Evolutionary conservation across 2,329 filamentous ascomycete species (phyloP).

Genomic region (Colletotrichum tanaceti): DNA sequence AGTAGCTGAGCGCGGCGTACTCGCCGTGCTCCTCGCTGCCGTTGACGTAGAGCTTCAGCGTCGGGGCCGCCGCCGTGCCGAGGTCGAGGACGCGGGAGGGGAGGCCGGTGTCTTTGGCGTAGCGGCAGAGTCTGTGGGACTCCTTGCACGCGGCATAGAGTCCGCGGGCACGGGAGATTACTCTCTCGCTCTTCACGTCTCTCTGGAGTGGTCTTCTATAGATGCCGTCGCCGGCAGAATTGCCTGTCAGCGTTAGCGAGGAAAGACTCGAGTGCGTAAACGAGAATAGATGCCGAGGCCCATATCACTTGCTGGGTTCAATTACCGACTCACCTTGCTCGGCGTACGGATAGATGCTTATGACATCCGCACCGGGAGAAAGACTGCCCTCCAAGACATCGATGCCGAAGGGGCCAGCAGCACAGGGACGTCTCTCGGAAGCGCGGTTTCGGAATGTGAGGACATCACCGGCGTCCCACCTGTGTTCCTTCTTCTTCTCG

Average conservation of each 20-base stretch:
- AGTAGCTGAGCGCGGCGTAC: slow-evolving; percentile 43
- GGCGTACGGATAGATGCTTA: slow-evolving; percentile 11
- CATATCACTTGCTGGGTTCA: too few relatives aligned
- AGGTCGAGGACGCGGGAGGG: slow-evolving; percentile 35
- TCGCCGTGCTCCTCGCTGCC: background rate
- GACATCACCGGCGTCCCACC: background rate
- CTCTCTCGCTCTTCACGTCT: slow-evolving; percentile 15
- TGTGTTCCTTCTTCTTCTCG: background rate
- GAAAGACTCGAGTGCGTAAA: too few relatives aligned
- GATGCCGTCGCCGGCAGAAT: background rate
- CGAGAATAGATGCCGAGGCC: too few relatives aligned
- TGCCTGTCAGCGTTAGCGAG: background rate
- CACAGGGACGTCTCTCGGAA: background rate
- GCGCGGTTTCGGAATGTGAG: slow-evolving; percentile 19
- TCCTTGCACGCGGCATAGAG: background rate
- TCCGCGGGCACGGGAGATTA: background rate
- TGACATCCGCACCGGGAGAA: background rate
- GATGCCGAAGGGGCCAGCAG: background rate
- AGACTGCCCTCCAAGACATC: slow-evolving; percentile 12
- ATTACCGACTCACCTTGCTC: slow-evolving; percentile 3
- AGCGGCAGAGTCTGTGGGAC: slow-evolving; percentile 12
- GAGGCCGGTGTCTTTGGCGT: slow-evolving; percentile 9
- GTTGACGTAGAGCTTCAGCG: slow-evolving; percentile 22
- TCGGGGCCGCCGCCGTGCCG: background rate
- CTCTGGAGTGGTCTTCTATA: slow-evolving; percentile 15